phyloP scores from a whole-genome alignment of 192 early-diverging fungal species.

The Dispira simplex region DNA sequence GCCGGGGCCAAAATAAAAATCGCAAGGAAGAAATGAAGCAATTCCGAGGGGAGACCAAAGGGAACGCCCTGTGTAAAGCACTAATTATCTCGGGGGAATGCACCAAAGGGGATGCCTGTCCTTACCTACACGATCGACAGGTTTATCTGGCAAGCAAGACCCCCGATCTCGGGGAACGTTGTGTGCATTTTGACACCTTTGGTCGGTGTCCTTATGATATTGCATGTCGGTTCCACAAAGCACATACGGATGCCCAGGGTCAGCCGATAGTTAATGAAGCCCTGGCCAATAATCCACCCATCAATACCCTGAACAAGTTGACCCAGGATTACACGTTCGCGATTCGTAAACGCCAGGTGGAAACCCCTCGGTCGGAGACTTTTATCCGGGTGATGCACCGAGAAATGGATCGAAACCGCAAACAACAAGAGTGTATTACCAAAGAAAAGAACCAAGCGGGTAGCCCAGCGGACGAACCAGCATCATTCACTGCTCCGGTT shows the following conservation, averaged over 20 bases:
- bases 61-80: conserved; percentile 6
- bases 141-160: conserved; percentile 55
- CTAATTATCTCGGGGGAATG: not conserved
- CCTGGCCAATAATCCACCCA: not conserved
- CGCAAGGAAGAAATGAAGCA: not conserved
- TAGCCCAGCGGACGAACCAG: conserved; percentile 10
- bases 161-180: conserved; percentile 54
- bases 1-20: conserved; percentile 12
- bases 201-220: conserved; percentile 41
- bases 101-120: conserved; percentile 32
- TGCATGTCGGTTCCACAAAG: conserved; percentile 39
- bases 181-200: conserved; percentile 47
- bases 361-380: conserved; percentile 21
- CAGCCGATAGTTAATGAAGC: conserved; percentile 40
- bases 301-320: not conserved
- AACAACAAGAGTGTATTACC: conserved; percentile 12
- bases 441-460: not conserved
- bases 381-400: conserved; percentile 23
- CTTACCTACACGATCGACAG: conserved; percentile 62
- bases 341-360: conserved; percentile 2
- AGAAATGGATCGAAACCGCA: conserved; percentile 17
- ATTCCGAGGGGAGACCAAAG: not conserved
- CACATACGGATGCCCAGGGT: conserved; percentile 32
- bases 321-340: not conserved
- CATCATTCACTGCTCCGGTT: conserved; percentile 9